These are phyloP conservation scores for Mycena galopus DNA, from an alignment of 768 basidiomycete species.

Conservation along the genomic window DNA sequence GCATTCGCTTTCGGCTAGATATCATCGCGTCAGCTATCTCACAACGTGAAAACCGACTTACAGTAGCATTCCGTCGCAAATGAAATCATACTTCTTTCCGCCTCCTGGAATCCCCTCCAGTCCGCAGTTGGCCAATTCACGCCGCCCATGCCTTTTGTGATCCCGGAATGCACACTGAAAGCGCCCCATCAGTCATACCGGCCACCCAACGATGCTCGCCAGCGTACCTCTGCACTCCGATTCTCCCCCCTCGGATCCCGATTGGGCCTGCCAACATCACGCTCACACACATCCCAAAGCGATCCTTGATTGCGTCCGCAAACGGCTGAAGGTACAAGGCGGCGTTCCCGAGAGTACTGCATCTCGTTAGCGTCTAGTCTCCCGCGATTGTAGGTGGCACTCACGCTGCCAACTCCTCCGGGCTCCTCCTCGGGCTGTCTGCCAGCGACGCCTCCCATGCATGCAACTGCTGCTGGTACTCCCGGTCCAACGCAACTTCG, in stretches of 20 bases:
- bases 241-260: background rate
- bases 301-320: too few species aligned
- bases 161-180: background rate
- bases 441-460: conserved; percentile 9
- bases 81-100: background rate
- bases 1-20: background rate
- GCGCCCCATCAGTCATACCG: background rate
- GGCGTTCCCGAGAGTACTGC: too few species aligned
- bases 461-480: background rate
- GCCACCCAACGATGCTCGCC: background rate
- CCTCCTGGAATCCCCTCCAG: background rate
- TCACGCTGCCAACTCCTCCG: conserved; percentile 2
- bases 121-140: background rate
- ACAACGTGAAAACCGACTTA: background rate
- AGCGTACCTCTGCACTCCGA: conserved; percentile 1
- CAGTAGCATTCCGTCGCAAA: background rate
- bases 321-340: too few species aligned
- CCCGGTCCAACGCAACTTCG: too few species aligned
- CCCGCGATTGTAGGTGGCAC: too few species aligned
- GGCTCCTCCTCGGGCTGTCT: conserved; percentile 1
- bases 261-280: too few species aligned
- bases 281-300: too few species aligned
- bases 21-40: background rate
- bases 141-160: background rate
- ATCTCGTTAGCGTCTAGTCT: too few species aligned